Evolutionary conservation across 805 yeast genomes (phyloP).

Genomic region (Teunomyces cretensis): DNA sequence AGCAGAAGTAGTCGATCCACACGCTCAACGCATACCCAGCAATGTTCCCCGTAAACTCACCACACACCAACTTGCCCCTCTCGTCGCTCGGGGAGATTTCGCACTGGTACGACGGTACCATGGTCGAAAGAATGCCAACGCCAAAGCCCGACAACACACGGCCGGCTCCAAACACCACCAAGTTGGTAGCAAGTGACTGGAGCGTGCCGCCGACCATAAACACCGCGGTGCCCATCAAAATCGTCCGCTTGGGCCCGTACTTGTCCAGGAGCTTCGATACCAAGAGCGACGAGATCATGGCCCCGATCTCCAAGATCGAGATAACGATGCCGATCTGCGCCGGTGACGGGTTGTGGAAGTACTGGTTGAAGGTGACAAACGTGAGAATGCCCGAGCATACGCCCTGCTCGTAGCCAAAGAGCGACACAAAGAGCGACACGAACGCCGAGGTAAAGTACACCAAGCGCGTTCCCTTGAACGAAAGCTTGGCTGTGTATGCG

Average conservation of each 20-base stretch:
- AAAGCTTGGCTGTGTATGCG: slow-evolving; percentile 28
- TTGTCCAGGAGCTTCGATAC: slow-evolving; percentile 78
- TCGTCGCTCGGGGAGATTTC: slow-evolving; percentile 87
- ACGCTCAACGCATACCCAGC: slow-evolving; percentile 79
- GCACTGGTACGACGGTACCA: slow-evolving; percentile 85
- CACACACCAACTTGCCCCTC: slow-evolving; percentile 81
- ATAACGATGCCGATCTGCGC: slow-evolving; percentile 82
- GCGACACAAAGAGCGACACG: slow-evolving; percentile 43
- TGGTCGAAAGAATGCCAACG: slow-evolving; percentile 78
- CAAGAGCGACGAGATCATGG: slow-evolving; percentile 72
- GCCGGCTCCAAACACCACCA: slow-evolving; percentile 65
- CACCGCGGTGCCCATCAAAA: slow-evolving; percentile 73
- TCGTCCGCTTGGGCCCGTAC: slow-evolving; percentile 77
- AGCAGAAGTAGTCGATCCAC: slow-evolving; percentile 82
- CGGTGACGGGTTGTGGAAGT: slow-evolving; percentile 72
- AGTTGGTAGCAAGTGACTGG: slow-evolving; percentile 60
- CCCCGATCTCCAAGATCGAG: slow-evolving; percentile 86
- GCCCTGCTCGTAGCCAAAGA: slow-evolving; percentile 58
- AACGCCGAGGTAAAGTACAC: slow-evolving; percentile 47
- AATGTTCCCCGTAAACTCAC: slow-evolving; percentile 85
- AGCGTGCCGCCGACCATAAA: slow-evolving; percentile 78
- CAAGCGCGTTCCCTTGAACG: slow-evolving; percentile 38
- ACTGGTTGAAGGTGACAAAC: slow-evolving; percentile 64
- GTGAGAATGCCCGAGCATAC: slow-evolving; percentile 87
- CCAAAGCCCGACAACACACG: slow-evolving; percentile 82